These are phyloP conservation scores for Cutaneotrichosporon cyanovorans DNA, from an alignment of 1,284 basidiomycete species.

Conservation along the genomic window DNA sequence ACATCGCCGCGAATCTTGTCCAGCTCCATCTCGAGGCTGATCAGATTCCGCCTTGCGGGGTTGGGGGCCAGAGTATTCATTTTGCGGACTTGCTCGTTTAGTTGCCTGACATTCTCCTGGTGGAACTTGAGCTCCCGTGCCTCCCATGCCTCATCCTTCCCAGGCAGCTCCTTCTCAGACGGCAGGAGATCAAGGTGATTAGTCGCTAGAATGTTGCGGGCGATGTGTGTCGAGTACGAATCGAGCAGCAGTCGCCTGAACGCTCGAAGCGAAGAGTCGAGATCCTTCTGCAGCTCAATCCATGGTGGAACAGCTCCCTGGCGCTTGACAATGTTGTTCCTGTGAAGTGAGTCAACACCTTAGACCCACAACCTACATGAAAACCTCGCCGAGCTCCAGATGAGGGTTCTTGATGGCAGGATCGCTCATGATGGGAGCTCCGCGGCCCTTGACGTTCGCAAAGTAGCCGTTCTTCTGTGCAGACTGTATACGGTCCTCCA, in stretches of 20 bases:
- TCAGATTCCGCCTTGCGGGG: conserved; percentile 58
- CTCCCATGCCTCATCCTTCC: conserved; percentile 68
- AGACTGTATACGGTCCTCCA: conserved; percentile 65
- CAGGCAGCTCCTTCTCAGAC: conserved; percentile 49
- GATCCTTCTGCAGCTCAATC: conserved; percentile 71
- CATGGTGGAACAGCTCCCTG: conserved; percentile 83
- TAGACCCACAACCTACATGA: conserved; percentile 49
- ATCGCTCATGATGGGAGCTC: conserved; percentile 58
- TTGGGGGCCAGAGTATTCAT: conserved; percentile 75
- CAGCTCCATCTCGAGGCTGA: conserved; percentile 56
- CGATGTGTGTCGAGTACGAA: conserved; percentile 53
- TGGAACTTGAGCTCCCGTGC: conserved; percentile 63
- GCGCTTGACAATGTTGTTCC: conserved; percentile 75
- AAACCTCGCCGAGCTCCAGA: conserved; percentile 55
- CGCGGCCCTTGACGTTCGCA: conserved; percentile 63
- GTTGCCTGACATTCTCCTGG: conserved; percentile 57
- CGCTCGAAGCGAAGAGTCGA: conserved; percentile 54
- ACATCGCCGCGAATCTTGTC: conserved; percentile 53
- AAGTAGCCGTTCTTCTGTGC: conserved; percentile 58
- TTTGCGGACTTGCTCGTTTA: conserved; percentile 66
- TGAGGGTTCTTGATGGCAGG: conserved; percentile 72
- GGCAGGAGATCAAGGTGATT: conserved; percentile 44
- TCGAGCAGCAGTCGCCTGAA: conserved; percentile 58
- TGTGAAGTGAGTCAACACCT: conserved; percentile 11
- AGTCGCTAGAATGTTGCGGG: conserved; percentile 51